Percentiles rank a stretch among this genome's conserved stretches.
phyloP scores from a whole-genome alignment of 164 flowering plant genomes.

The Kingdonia uniflora region DNA sequence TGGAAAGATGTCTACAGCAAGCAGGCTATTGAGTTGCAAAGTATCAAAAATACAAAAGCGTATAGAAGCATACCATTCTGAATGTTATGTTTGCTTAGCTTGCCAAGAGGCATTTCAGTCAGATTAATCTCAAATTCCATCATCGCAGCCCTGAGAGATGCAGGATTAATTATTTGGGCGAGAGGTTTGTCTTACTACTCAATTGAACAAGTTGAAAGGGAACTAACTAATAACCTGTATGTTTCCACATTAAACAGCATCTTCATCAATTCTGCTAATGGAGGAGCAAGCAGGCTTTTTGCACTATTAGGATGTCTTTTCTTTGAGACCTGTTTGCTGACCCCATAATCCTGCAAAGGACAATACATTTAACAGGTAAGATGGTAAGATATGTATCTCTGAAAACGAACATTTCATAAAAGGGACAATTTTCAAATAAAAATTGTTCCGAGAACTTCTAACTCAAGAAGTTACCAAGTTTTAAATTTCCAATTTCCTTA shows the following conservation, averaged over 20 bases:
- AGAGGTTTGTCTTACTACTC: not conserved
- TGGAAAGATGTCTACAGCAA: not conserved
- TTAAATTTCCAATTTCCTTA: too few species aligned
- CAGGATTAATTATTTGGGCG: not conserved
- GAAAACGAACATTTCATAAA: too few species aligned
- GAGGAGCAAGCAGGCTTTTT: constrained; percentile 57
- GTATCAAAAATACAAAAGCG: not conserved
- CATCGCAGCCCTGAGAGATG: constrained; percentile 78
- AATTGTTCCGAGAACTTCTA: too few species aligned
- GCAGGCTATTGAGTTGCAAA: not conserved
- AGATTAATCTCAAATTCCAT: constrained; percentile 94
- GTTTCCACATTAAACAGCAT: constrained; percentile 91
- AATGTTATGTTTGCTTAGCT: constrained; percentile 85
- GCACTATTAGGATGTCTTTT: constrained; percentile 23
- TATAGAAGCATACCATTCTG: constrained; percentile 50
- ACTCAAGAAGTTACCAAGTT: too few species aligned
- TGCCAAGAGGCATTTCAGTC: constrained; percentile 99
- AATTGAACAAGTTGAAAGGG: not conserved
- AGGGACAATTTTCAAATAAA: too few species aligned
- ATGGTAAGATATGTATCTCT: not conserved
- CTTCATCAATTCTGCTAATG: constrained; percentile 66
- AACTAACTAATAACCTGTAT: constrained; percentile 49
- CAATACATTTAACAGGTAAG: constrained; percentile 6
- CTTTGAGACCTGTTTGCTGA: constrained; percentile 41
- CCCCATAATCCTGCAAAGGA: constrained; percentile 76